Evolutionary conservation across 2,329 filamentous ascomycete species (phyloP), one percentile per base, ranked within the genome.

Genomic region (Pseudocercospora eumusae): DNA sequence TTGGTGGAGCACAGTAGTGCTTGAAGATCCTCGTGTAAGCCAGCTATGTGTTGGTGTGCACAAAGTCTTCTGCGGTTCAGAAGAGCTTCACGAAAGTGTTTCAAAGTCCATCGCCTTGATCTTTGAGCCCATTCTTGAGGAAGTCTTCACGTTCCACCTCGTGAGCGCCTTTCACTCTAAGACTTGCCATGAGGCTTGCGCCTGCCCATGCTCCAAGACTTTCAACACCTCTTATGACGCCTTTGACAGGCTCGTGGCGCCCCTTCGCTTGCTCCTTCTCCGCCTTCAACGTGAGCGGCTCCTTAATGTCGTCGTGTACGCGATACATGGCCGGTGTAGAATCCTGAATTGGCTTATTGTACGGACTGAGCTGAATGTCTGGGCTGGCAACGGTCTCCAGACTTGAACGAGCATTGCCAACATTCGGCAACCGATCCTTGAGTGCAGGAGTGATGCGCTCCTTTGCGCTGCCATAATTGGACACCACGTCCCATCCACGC

Each of bases 401-500:
- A 4, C 56, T 56, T 11, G 53, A 59, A 27, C 56, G 61, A 13
- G 58, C 56, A 50, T 54, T 44, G 9, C 45, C 28, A 25, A 59
- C 63, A 27, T 69, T 70, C 3, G 62, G 64, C n/a, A 63, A 66
- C 7, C 62, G 64, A 52, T 68, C 64, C 36, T 61, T 61, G 11
- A 71, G 54, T 2, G 59, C 36, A 53, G 61, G 52, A 62, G 66
- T 44, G 45, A 52, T 11, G 54, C 55, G 57, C 15, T 42, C 25
- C 50, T 60, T 68, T 23, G 71, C 71, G 21, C 86, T 83, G 1
- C 83, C 88, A 68, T 88, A 90, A 36, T 89, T 92, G 47, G 83
- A 82, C 1, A 96, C 86, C 0, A 85, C 82, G 68, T 91, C 87
- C 92, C 93, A 98, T 6, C 91, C 90, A 64, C 87, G 81, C 49